phyloP scores from a whole-genome alignment of 2,329 filamentous ascomycete genomes.

The Rhynchosporium secalis region DNA sequence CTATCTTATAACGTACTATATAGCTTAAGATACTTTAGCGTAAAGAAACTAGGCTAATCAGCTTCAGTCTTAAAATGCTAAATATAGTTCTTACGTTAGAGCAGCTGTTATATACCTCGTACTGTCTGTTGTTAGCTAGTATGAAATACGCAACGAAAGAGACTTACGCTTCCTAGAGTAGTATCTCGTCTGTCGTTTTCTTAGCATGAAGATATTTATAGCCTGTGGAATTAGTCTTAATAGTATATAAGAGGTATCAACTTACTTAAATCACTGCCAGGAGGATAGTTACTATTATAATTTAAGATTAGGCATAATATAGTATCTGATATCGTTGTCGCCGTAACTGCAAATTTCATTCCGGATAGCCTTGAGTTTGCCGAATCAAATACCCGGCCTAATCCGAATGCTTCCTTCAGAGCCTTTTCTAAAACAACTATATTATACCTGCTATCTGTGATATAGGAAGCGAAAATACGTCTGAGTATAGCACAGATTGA shows the following conservation, averaged over 20 bases:
- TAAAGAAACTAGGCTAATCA: slow-evolving; percentile 28
- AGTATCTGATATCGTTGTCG: slow-evolving; percentile 30
- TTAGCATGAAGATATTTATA: slow-evolving; percentile 29
- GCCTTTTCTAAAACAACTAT: slow-evolving; percentile 24
- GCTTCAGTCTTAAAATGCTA: neutral
- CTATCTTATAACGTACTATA: slow-evolving; percentile 32
- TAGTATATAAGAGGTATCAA: slow-evolving; percentile 16
- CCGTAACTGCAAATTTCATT: slow-evolving; percentile 30
- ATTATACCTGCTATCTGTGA: slow-evolving; percentile 28
- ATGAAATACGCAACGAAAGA: neutral
- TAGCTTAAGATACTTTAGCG: slow-evolving; percentile 22
- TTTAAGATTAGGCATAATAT: slow-evolving; percentile 33
- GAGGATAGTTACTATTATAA: slow-evolving; percentile 29
- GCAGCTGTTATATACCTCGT: slow-evolving; percentile 29
- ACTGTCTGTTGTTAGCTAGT: slow-evolving; percentile 20
- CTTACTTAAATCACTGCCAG: slow-evolving; percentile 25
- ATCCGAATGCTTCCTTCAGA: slow-evolving; percentile 26
- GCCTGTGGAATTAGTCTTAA: slow-evolving; percentile 24
- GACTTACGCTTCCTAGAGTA: slow-evolving; percentile 33
- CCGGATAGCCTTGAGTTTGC: slow-evolving; percentile 21
- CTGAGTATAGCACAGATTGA: slow-evolving; percentile 21
- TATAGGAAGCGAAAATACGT: slow-evolving; percentile 21
- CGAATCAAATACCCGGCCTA: slow-evolving; percentile 22
- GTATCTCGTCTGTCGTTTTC: slow-evolving; percentile 22
- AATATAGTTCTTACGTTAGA: slow-evolving; percentile 23